Percentiles rank a stretch among this genome's conserved stretches.
Evolutionary conservation across 2,329 filamentous ascomycete genomes (phyloP).

Genomic region (Lasiodiplodia sp.): DNA sequence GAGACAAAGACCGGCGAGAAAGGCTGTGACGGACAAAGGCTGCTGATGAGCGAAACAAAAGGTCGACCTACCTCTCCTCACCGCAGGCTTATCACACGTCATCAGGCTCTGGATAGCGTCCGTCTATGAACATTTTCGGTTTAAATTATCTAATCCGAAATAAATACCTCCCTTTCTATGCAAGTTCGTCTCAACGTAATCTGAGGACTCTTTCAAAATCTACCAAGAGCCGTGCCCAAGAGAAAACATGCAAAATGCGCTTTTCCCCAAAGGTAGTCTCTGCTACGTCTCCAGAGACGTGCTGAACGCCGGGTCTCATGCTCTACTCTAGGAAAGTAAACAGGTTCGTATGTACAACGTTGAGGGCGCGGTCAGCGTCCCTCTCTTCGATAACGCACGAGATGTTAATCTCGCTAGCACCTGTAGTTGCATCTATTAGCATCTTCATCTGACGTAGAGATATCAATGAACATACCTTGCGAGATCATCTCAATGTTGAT

Average conservation of each 20-base stretch:
- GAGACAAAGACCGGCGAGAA: neutral
- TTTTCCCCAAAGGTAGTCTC: slow-evolving; percentile 7
- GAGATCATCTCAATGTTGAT: slow-evolving; percentile 99
- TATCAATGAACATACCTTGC: slow-evolving; percentile 72
- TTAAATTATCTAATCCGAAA: slow-evolving; percentile 5
- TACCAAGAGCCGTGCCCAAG: neutral
- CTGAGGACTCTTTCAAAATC: neutral
- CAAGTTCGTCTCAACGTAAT: neutral
- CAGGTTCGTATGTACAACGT: slow-evolving; percentile 93
- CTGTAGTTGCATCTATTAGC: slow-evolving; percentile 54
- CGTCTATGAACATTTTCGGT: neutral
- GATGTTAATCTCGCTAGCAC: slow-evolving; percentile 98
- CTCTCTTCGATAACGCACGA: slow-evolving; percentile 94
- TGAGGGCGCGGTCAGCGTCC: slow-evolving; percentile 92
- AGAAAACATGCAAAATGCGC: slow-evolving; percentile 18
- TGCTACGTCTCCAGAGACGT: neutral
- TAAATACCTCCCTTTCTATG: neutral
- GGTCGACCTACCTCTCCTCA: neutral
- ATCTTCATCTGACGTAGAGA: neutral
- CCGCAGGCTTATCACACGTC: neutral
- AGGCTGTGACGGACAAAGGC: neutral
- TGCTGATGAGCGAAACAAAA: neutral
- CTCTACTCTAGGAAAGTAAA: slow-evolving; percentile 88
- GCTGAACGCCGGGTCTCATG: slow-evolving; percentile 18
- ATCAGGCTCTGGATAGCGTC: neutral